Percentiles rank a stretch among this genome's conserved stretches.
These are phyloP conservation scores for Dipteronia sinensis DNA, from an alignment of 345 rosid genomes.

Conservation along the genomic window DNA sequence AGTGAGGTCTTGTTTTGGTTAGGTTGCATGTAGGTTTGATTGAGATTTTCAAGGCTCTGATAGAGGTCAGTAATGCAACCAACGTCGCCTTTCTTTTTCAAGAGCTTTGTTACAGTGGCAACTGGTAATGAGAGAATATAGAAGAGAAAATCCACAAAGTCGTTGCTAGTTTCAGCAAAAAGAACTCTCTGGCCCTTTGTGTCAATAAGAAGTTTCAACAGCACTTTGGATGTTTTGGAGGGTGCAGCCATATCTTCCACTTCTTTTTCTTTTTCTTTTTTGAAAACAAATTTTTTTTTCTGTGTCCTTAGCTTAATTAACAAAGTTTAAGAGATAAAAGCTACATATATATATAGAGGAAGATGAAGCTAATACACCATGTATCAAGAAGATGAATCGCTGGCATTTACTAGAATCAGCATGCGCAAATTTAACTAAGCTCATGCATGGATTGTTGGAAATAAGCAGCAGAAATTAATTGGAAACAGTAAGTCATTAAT, in stretches of 20 bases:
- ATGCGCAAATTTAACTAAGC: too few species aligned
- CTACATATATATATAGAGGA: too few species aligned
- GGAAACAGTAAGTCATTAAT: too few species aligned
- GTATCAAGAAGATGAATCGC: too few species aligned
- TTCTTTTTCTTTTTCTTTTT: too few species aligned
- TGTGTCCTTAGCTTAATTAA: too few species aligned
- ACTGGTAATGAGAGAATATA: constrained; percentile 21
- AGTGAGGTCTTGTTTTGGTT: constrained; percentile 14
- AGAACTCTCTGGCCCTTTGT: constrained; percentile 17
- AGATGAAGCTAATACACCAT: too few species aligned
- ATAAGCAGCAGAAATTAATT: too few species aligned
- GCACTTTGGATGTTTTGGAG: not conserved
- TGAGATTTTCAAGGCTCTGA: constrained; percentile 16
- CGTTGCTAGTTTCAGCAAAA: constrained; percentile 34
- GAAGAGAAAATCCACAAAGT: constrained; percentile 37
- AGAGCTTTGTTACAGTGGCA: constrained; percentile 13
- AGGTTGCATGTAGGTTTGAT: constrained; percentile 14
- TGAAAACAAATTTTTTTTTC: too few species aligned
- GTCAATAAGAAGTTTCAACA: constrained; percentile 17
- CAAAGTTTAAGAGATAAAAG: too few species aligned
- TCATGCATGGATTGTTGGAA: too few species aligned
- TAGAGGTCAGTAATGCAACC: constrained; percentile 27
- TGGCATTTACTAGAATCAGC: too few species aligned
- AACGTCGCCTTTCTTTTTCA: not conserved
- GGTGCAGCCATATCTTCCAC: not conserved